Conservation (phyloP, 2,329 filamentous ascomycete genomes). For the Fusarium nematophilum region DNA sequence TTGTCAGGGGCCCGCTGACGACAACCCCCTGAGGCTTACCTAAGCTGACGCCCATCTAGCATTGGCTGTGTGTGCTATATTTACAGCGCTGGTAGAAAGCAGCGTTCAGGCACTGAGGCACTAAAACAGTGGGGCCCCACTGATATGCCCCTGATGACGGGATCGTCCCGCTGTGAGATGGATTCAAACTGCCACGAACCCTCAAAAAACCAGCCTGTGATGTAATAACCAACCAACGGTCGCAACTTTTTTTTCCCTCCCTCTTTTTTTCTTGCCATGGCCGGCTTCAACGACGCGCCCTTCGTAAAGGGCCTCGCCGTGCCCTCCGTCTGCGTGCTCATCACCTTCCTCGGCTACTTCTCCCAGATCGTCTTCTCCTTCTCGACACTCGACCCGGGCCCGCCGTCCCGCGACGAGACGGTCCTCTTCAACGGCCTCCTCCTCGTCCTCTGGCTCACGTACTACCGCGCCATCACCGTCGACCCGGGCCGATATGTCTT, state of each 20-base stretch:
- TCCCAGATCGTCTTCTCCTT: slow-evolving; percentile 77
- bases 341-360: slow-evolving; percentile 76
- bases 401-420: slow-evolving; percentile 67
- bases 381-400: slow-evolving; percentile 67
- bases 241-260: too few species aligned
- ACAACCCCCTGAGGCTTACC: slow-evolving; percentile 34
- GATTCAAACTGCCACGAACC: slow-evolving; percentile 4
- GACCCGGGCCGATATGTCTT: slow-evolving; percentile 68
- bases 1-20: slow-evolving; percentile 36
- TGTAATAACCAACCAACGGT: slow-evolving; percentile 14
- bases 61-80: too few species aligned
- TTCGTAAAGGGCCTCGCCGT: slow-evolving; percentile 70
- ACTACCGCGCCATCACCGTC: slow-evolving; percentile 69
- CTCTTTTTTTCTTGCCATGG: slow-evolving; percentile 46
- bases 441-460: slow-evolving; percentile 74
- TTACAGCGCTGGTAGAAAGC: slow-evolving; percentile 5
- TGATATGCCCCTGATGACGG: not conserved
- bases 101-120: not conserved
- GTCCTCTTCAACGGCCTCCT: slow-evolving; percentile 75
- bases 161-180: not conserved
- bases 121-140: slow-evolving; percentile 6
- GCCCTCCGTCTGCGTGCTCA: slow-evolving; percentile 74
- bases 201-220: slow-evolving; percentile 7
- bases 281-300: slow-evolving; percentile 55
- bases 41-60: slow-evolving; percentile 24